Evolutionary conservation across 257 asterid species (phyloP).

Genomic region (Solanum bukasovii): DNA sequence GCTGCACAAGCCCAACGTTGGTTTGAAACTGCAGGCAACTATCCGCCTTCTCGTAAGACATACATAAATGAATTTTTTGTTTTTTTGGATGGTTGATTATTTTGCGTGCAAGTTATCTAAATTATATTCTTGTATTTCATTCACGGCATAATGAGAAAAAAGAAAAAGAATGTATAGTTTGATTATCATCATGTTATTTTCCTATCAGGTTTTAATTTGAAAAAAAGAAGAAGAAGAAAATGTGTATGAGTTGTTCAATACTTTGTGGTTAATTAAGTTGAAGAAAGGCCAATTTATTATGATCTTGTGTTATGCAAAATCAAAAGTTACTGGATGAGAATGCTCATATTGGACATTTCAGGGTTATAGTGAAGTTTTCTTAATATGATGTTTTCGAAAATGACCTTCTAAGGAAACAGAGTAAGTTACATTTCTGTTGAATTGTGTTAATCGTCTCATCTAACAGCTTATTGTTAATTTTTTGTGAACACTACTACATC

Average conservation of each 20-base stretch:
- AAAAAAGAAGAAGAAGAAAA: background rate
- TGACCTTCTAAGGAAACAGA: background rate
- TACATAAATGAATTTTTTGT: background rate
- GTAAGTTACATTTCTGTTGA: background rate
- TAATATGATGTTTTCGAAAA: background rate
- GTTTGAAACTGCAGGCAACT: slow-evolving; percentile 31
- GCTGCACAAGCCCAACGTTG: slow-evolving; percentile 54
- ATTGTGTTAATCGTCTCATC: background rate
- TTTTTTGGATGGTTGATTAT: background rate
- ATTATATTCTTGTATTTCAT: background rate
- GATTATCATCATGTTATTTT: background rate
- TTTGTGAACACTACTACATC: background rate
- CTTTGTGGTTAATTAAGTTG: background rate
- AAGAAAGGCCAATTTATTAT: background rate
- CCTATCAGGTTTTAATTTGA: background rate
- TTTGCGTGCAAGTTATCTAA: background rate
- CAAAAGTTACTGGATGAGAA: background rate
- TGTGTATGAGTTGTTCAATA: background rate
- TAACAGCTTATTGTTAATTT: background rate
- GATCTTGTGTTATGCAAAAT: background rate
- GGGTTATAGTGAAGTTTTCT: background rate
- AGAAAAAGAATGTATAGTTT: background rate
- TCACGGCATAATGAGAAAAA: background rate
- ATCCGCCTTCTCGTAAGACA: slow-evolving; percentile 3
- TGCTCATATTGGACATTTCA: background rate